phyloP scores from a whole-genome alignment of 306 rosid species.

The Gastrolobium bilobum region DNA sequence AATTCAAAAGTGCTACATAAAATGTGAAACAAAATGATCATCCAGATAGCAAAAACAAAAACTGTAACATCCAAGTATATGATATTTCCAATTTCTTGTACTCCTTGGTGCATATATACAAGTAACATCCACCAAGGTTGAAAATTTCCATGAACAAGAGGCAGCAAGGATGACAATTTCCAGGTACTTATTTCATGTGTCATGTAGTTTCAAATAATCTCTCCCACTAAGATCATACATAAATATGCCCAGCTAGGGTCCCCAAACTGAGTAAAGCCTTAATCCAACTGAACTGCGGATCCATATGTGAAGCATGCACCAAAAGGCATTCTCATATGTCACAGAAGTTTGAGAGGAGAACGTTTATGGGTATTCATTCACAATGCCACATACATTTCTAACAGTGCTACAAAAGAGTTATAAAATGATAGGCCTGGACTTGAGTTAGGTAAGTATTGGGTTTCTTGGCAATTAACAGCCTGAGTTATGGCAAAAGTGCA shows the following conservation, averaged over 20 bases:
- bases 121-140: not conserved
- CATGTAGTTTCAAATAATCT: constrained; percentile 5
- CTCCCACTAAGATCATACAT: not conserved
- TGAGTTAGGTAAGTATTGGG: not conserved
- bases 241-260: not conserved
- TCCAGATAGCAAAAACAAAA: constrained; percentile 30
- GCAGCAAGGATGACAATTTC: not conserved
- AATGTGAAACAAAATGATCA: constrained; percentile 17
- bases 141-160: not conserved
- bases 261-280: constrained; percentile 26
- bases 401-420: not conserved
- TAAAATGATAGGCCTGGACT: constrained; percentile 4
- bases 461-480: constrained; percentile 14
- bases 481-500: not conserved
- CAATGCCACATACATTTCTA: constrained; percentile 12
- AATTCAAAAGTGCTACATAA: constrained; percentile 34
- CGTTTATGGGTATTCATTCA: not conserved
- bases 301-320: constrained; percentile 3
- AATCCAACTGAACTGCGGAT: not conserved
- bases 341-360: not conserved
- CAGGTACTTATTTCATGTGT: constrained; percentile 1
- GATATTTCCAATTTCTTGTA: not conserved
- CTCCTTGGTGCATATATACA: not conserved
- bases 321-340: not conserved
- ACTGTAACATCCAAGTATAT: not conserved